Percentiles rank a stretch among this genome's conserved stretches.
These are phyloP conservation scores for Castanea mollissima DNA, from an alignment of 306 rosid genomes.

Conservation along the genomic window DNA sequence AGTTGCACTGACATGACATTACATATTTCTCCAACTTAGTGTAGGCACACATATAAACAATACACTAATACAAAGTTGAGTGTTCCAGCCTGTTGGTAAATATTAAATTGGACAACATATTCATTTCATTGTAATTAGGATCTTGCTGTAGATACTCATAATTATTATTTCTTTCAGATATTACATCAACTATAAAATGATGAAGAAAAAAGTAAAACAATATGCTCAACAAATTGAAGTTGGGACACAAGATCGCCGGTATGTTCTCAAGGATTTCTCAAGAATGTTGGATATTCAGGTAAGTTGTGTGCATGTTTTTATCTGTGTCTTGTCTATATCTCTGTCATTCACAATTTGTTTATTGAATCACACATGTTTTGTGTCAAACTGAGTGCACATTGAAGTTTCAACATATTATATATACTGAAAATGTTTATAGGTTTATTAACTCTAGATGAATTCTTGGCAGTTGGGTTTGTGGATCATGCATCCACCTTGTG, in stretches of 20 bases:
- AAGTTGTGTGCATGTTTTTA: neutral
- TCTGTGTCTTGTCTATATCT: neutral
- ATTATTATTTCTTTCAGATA: constrained; percentile 47
- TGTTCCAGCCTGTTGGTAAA: neutral
- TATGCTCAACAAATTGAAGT: constrained; percentile 86
- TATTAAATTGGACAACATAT: neutral
- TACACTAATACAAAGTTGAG: neutral
- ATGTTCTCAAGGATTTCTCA: constrained; percentile 95
- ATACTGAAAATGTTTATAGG: neutral
- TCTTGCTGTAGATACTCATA: constrained; percentile 15
- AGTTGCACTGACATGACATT: neutral
- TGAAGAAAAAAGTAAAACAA: constrained; percentile 87
- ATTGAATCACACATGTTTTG: neutral
- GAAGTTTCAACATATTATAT: neutral
- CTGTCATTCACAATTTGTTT: neutral
- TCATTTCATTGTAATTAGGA: neutral
- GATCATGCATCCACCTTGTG: neutral
- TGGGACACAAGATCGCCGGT: constrained; percentile 74
- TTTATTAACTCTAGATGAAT: neutral
- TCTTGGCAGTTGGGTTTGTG: neutral
- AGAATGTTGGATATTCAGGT: constrained; percentile 97
- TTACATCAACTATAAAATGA: constrained; percentile 90
- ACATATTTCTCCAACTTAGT: neutral
- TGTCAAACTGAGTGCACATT: neutral
- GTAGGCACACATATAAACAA: neutral